Base-by-base conservation (phyloP, 2,329 filamentous ascomycete genomes). In the Escovopsis sp. region DNA sequence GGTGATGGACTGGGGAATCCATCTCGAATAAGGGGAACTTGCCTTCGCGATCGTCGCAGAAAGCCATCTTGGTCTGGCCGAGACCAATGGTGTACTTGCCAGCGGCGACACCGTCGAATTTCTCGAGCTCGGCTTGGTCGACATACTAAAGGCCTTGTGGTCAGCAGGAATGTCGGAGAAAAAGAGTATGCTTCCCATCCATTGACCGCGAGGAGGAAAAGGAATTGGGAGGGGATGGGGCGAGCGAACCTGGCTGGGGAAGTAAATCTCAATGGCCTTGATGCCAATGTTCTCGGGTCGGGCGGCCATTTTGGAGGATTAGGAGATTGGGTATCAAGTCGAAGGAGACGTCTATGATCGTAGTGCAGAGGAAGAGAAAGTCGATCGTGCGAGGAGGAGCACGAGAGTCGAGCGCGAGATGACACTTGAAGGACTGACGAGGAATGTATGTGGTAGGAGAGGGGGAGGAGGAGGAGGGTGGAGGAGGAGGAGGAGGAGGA, bases 31-130 rank as follows among this genome's bases (percentile, higher is more conserved):
- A 15, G 28, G 28, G 38, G 45, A 39, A 63, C 69, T 63, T 62
- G 87, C 84, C 84, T 70, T 91, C 85, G 59, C 83, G 79, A 59
- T 91, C 85, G 65, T 91, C 85, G 63, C 85, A 89, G 68, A 91
- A 91, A 71, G 79, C 81, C 85, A 91, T 91, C 69, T 84, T 86
- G 60, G 82, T 89, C 74, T 91, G 85, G 56, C 85, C 85, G 44
- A 91, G 80, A 63, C 85, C 85, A 67, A 91, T 89, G 58, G 85
- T 91, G 73, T 91, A 91, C 69, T 91, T 91, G 53, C 85, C 85
- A 44, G 77, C 63, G 61, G 75, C 75, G 56, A 85, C 83, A 61
- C 83, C 84, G 75, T 91, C 85, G 66, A 86, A 85, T 66, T 85
- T 84, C 65, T 89, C 84, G 49, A 91, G 75, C 62, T 88, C 83